A percentile compares a stretch with the other conserved stretches of the same genome.
These are phyloP conservation scores for Globisporangium parvum DNA, from an alignment of 352 stramenopile species.

Conservation along the genomic window DNA sequence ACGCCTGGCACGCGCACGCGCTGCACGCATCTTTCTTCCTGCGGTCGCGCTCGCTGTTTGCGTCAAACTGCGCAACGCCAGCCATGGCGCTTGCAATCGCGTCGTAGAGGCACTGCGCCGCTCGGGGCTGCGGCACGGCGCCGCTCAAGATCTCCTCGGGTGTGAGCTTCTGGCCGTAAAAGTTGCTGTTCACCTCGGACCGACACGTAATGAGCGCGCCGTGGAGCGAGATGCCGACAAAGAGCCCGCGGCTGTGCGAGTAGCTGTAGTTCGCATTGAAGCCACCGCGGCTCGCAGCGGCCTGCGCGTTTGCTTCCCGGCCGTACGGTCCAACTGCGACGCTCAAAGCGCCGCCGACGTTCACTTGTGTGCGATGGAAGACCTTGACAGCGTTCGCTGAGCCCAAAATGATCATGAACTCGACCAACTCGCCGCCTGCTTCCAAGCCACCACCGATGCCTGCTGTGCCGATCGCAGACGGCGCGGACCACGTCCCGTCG, in stretches of 20 bases:
- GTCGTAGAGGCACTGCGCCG: slow-evolving; percentile 73
- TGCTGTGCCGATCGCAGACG: slow-evolving; percentile 90
- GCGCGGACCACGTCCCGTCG: slow-evolving; percentile 87
- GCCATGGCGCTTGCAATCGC: slow-evolving; percentile 69
- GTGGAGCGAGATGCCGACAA: slow-evolving; percentile 90
- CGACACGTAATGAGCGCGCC: slow-evolving; percentile 89
- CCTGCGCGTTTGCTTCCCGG: slow-evolving; percentile 76
- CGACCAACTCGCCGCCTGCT: slow-evolving; percentile 88
- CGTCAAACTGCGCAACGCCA: slow-evolving; percentile 58
- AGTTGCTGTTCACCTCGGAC: slow-evolving; percentile 92
- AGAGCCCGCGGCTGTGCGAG: slow-evolving; percentile 89
- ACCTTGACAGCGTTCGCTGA: slow-evolving; percentile 89
- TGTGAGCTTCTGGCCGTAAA: slow-evolving; percentile 89
- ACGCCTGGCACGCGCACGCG: slow-evolving; percentile 48
- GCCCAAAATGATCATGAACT: slow-evolving; percentile 94
- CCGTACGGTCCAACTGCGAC: slow-evolving; percentile 89
- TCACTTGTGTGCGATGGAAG: slow-evolving; percentile 86
- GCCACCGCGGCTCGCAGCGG: slow-evolving; percentile 56
- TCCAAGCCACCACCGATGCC: slow-evolving; percentile 86
- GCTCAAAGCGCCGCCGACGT: slow-evolving; percentile 89
- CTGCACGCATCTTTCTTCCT: slow-evolving; percentile 28
- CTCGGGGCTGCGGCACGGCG: slow-evolving; percentile 41
- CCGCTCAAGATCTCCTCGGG: slow-evolving; percentile 72
- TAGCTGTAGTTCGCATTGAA: slow-evolving; percentile 94
- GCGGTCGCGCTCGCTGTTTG: slow-evolving; percentile 15